Conservation (phyloP, 768 basidiomycete genomes). For the Sistotremastrum niveocremeum region DNA sequence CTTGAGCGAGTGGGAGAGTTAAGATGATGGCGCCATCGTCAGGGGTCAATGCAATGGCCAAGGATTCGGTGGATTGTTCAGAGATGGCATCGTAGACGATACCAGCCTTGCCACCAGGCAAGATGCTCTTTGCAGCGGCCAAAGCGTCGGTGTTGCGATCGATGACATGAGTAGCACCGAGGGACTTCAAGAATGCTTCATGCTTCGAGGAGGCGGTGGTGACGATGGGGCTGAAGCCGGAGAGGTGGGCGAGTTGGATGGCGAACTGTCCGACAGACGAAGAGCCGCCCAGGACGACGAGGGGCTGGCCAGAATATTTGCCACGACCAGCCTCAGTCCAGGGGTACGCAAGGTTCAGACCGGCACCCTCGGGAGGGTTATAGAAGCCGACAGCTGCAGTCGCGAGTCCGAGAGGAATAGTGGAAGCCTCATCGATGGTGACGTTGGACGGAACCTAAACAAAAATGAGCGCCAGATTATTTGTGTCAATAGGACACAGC, state of each 20-base stretch:
- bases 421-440: conserved; percentile 34
- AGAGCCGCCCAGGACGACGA: conserved; percentile 35
- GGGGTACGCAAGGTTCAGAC: conserved; percentile 21
- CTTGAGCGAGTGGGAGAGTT: background rate
- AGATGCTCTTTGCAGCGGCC: background rate
- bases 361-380: conserved; percentile 24
- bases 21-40: background rate
- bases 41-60: background rate
- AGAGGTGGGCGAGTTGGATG: conserved; percentile 27
- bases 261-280: conserved; percentile 36
- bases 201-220: conserved; percentile 23
- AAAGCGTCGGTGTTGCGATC: conserved; percentile 10
- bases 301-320: conserved; percentile 29
- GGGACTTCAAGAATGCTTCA: conserved; percentile 20
- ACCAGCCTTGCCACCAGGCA: background rate
- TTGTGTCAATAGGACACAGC: conserved; percentile 1
- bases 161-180: conserved; percentile 23
- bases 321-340: conserved; percentile 23
- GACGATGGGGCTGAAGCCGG: conserved; percentile 25
- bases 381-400: conserved; percentile 40
- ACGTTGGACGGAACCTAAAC: conserved; percentile 31
- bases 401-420: conserved; percentile 35
- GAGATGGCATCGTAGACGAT: conserved; percentile 3
- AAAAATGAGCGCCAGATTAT: conserved; percentile 3
- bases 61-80: background rate